These are phyloP conservation scores for Marsdenia floribunda DNA, from an alignment of 257 asterid species.

Conservation along the genomic window DNA sequence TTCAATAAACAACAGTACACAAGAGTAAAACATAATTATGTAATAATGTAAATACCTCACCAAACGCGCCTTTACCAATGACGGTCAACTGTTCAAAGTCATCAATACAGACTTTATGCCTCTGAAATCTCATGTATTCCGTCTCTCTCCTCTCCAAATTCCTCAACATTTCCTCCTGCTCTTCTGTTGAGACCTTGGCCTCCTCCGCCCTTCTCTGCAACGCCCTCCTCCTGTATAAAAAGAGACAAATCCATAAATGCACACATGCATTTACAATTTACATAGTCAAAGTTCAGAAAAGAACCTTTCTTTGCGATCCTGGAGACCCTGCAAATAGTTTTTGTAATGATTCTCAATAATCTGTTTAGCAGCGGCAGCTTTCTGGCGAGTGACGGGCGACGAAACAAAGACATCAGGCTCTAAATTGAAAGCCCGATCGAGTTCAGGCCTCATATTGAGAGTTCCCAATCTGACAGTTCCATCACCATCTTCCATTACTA, in stretches of 20 bases:
- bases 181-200: constrained; percentile 74
- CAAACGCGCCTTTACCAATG: constrained; percentile 95
- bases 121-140: constrained; percentile 93
- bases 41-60: constrained; percentile 46
- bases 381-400: constrained; percentile 91
- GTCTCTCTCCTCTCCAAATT: constrained; percentile 91
- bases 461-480: constrained; percentile 47
- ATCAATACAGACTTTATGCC: constrained; percentile 97
- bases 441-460: constrained; percentile 32
- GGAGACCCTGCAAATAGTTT: constrained; percentile 81
- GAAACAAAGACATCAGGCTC: constrained; percentile 82
- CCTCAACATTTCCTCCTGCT: constrained; percentile 81
- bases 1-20: not conserved
- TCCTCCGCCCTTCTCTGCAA: constrained; percentile 89
- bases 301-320: constrained; percentile 93
- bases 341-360: constrained; percentile 94
- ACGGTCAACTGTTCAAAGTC: constrained; percentile 86
- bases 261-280: not conserved
- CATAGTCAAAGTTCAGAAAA: not conserved
- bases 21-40: not conserved
- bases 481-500: constrained; percentile 47
- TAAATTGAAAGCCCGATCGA: constrained; percentile 38
- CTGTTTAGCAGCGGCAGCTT: constrained; percentile 93
- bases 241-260: not conserved
- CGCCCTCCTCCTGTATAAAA: constrained; percentile 60